Evolutionary conservation across 495 filamentous ascomycete species (phyloP), one percentile per base, ranked within the genome.

Genomic region (Aspergillus steynii): DNA sequence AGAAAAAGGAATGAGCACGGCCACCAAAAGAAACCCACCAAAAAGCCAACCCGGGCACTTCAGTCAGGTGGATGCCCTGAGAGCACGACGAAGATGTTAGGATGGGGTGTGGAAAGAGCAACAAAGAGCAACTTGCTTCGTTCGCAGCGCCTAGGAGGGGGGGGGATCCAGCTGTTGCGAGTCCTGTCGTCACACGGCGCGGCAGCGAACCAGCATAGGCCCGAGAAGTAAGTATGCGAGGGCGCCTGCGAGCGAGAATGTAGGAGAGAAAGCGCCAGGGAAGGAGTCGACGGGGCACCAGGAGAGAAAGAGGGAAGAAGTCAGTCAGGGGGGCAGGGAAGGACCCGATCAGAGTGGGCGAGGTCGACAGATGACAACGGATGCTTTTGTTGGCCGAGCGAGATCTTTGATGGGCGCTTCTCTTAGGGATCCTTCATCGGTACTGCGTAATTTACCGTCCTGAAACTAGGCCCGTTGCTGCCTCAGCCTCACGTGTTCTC

Each of bases 401-500:
- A 63, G 57, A 63, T 62, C 59, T 60, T 53, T 59, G 63, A 34
- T 42, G 46, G 54, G 47, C 32, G 50, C 31, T 15, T 53, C 28
- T 34, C 54, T 61, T 53, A 27, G 61, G 53, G 50, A 50, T 56
- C 49, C 45, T 55, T 55, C 31, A 61, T 47, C 20, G 31, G 54
- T 26, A 1, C 51, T 55, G 20, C 20, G 67, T 69, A 70, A 70
- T 65, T 69, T 70, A 66, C 67, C 32, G 31, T 32, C 31, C 53
- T 63, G 63, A 68, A 66, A 65, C 61, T 47, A 31, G 12, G 31
- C 48, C 57, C 47, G 42, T 60, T 56, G 56, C 61, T 58, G 61
- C 60, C 66, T 63, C 57, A 61, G 50, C 57, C 66, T 70, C 64
- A 69, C 61, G 62, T 69, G 64, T 15, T 61, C 59, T 54, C 37